These are phyloP conservation scores for Clarireedia homoeocarpa DNA, from an alignment of 2,329 filamentous ascomycete species.

Conservation along the genomic window DNA sequence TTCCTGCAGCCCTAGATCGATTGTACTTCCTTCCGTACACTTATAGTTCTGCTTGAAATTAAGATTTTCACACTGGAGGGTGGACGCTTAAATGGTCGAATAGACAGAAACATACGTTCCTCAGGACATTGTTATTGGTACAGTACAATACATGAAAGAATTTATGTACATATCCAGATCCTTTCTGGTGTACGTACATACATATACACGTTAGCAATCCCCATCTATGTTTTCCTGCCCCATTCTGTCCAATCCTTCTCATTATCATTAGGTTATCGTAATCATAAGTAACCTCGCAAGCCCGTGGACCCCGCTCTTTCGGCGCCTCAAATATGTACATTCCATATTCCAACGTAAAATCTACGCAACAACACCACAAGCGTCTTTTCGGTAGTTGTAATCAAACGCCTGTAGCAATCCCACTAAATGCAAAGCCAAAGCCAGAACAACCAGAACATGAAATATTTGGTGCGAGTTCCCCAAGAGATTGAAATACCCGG, in stretches of 20 bases:
- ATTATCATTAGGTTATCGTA: neutral
- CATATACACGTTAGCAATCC: no score
- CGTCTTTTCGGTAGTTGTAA: slow-evolving; percentile 4
- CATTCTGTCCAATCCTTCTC: neutral
- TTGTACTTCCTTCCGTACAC: no score
- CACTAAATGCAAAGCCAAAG: slow-evolving; percentile 12
- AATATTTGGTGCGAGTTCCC: slow-evolving; percentile 22
- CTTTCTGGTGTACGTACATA: neutral
- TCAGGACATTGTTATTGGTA: no score
- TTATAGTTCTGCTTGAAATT: no score
- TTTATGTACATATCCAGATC: neutral
- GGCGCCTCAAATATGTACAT: no score
- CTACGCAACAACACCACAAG: neutral
- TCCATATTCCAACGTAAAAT: no score
- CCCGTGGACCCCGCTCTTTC: no score
- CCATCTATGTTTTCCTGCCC: no score
- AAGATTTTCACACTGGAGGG: no score
- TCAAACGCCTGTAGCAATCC: slow-evolving; percentile 5
- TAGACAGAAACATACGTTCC: no score
- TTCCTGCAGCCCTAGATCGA: neutral
- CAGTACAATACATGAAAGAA: no score
- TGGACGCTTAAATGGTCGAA: no score
- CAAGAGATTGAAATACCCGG: slow-evolving; percentile 19
- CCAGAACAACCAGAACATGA: slow-evolving; percentile 15
- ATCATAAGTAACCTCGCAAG: neutral